Conservation (phyloP, 352 stramenopile genomes). For the Thalassiosira sp. region DNA sequence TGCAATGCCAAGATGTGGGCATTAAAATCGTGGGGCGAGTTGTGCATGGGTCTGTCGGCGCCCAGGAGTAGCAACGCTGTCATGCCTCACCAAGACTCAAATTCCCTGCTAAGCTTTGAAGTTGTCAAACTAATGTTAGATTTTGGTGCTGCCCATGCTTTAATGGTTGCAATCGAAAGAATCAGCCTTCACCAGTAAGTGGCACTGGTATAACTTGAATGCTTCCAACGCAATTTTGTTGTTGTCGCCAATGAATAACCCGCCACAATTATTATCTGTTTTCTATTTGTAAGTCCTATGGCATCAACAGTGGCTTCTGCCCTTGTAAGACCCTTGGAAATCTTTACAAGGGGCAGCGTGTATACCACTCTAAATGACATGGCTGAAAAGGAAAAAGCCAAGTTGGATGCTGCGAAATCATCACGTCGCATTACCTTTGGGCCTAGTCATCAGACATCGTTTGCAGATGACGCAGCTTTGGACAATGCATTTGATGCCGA, state of each 20-base stretch:
- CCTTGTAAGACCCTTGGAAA: constrained; percentile 80
- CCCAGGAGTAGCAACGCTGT: constrained; percentile 54
- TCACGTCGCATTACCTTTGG: constrained; percentile 50
- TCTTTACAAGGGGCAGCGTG: constrained; percentile 74
- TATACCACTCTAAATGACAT: constrained; percentile 65
- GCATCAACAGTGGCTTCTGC: constrained; percentile 59
- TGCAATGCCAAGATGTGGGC: constrained; percentile 58
- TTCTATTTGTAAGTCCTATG: constrained; percentile 42
- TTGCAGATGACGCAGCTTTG: constrained; percentile 62
- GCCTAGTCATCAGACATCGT: constrained; percentile 38
- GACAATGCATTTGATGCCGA: constrained; percentile 60
- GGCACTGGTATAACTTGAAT: constrained; percentile 2
- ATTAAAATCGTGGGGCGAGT: constrained; percentile 74
- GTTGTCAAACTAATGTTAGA: constrained; percentile 82
- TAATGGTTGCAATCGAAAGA: constrained; percentile 72
- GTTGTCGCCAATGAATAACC: no score
- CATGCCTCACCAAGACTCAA: constrained; percentile 61
- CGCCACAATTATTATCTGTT: no score
- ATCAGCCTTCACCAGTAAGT: constrained; percentile 69
- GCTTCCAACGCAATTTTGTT: not conserved
- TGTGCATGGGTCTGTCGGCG: constrained; percentile 74
- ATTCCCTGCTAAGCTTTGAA: constrained; percentile 71
- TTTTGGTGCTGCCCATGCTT: constrained; percentile 65
- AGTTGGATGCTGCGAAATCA: constrained; percentile 31
- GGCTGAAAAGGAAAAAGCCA: constrained; percentile 65